Percentiles rank a stretch among this genome's conserved stretches.
phyloP scores from a whole-genome alignment of 2,329 filamentous ascomycete species.

The Orbilia blumenaviensis region DNA sequence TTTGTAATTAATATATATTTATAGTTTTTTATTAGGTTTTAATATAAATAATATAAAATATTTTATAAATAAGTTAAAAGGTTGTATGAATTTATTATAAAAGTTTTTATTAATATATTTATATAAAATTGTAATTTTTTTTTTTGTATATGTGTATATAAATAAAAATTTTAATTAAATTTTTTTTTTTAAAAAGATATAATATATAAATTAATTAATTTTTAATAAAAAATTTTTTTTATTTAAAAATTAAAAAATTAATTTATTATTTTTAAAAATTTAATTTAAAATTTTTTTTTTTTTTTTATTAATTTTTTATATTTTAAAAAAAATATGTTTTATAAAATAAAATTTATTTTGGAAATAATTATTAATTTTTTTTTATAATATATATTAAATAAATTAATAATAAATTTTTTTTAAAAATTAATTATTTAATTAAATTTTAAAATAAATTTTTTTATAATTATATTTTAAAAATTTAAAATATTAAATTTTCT shows the following conservation, averaged over 20 bases:
- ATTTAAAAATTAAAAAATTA: background rate
- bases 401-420: slow-evolving; percentile 3
- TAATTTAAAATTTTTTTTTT: background rate
- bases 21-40: too few species aligned
- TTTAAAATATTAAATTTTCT: too few species aligned
- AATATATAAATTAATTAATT: background rate
- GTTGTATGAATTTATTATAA: background rate
- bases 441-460: background rate
- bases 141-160: too few species aligned
- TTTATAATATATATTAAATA: background rate
- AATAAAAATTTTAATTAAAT: slow-evolving; percentile 10
- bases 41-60: background rate
- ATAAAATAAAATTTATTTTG: background rate
- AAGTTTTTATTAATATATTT: too few species aligned
- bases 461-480: background rate
- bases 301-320: background rate
- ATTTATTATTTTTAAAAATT: background rate
- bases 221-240: background rate
- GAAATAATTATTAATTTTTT: background rate
- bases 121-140: too few species aligned
- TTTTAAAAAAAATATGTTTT: too few species aligned
- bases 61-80: background rate
- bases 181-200: background rate
- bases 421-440: background rate
- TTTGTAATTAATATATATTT: too few species aligned